Evolutionary conservation across 768 basidiomycete species (phyloP).

Genomic region (Tremella yokohamensis): DNA sequence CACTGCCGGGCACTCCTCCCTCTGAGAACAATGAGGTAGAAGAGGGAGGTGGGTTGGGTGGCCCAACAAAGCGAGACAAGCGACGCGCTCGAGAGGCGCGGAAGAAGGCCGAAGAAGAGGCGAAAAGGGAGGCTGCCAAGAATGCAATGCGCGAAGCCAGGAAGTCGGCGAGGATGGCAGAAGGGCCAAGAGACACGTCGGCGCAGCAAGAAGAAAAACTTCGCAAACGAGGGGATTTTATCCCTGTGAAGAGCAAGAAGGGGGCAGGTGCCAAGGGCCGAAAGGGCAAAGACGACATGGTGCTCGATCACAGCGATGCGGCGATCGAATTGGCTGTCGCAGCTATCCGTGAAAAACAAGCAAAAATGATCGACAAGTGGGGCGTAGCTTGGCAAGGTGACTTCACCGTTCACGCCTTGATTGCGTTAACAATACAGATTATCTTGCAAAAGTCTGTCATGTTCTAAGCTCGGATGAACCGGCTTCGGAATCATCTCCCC

Average conservation of each 20-base stretch:
- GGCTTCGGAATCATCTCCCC: no score
- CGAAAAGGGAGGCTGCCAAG: conserved; percentile 27
- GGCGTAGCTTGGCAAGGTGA: conserved; percentile 27
- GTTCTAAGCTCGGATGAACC: no score
- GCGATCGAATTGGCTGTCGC: conserved; percentile 9
- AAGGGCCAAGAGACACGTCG: conserved; percentile 20
- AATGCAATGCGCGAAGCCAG: conserved; percentile 52
- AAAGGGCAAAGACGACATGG: conserved; percentile 14
- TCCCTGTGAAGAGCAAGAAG: neutral
- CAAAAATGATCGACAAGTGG: conserved; percentile 37
- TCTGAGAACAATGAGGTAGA: neutral
- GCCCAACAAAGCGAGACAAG: conserved; percentile 74
- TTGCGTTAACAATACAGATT: neutral
- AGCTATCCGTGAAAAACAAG: conserved; percentile 26
- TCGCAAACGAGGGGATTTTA: conserved; percentile 11
- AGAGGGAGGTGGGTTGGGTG: conserved; percentile 7
- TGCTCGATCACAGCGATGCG: conserved; percentile 4
- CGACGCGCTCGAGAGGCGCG: conserved; percentile 69
- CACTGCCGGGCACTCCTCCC: neutral
- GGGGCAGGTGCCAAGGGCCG: neutral
- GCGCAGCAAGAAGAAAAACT: conserved; percentile 34
- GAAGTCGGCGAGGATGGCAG: conserved; percentile 66
- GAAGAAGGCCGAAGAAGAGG: conserved; percentile 58
- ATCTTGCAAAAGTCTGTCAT: no score
- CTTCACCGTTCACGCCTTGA: conserved; percentile 10